phyloP scores from a whole-genome alignment of 139 green algal species.

The Chlorella sp. region DNA sequence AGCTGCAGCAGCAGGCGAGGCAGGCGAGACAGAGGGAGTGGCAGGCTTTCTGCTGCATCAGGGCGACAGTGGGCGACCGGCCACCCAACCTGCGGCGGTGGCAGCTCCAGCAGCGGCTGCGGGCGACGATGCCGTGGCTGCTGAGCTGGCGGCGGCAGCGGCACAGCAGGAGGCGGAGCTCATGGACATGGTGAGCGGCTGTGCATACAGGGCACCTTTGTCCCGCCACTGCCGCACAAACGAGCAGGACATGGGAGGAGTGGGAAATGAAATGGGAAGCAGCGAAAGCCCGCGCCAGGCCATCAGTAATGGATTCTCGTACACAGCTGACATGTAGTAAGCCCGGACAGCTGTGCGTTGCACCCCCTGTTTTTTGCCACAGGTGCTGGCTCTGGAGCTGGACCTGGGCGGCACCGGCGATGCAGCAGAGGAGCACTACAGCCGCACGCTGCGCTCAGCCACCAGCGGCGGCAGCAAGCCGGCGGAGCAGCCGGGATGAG shows the following conservation, averaged over 20 bases:
- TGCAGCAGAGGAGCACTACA: background rate
- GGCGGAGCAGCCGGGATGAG: no score
- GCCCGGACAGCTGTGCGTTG: background rate
- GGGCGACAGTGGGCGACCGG: no score
- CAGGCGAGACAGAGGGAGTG: background rate
- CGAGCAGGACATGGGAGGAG: no score
- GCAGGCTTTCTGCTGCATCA: background rate
- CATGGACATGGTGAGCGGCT: conserved; percentile 10
- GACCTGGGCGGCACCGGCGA: background rate
- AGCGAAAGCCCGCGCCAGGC: no score
- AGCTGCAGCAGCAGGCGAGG: background rate
- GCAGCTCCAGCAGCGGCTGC: background rate
- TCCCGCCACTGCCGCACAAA: no score
- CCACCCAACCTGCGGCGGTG: background rate
- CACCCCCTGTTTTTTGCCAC: background rate
- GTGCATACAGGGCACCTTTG: background rate
- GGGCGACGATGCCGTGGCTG: background rate
- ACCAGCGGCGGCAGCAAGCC: no score
- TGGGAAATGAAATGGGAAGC: no score
- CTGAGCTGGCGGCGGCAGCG: conserved; percentile 29
- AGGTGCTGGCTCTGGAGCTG: background rate
- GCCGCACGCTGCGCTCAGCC: background rate
- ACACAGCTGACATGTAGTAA: no score
- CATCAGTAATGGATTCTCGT: no score
- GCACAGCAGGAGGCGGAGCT: conserved; percentile 19